Percentiles rank a stretch among this genome's conserved stretches.
Conservation (phyloP, 257 asterid species). For the Forsythia suspensa region DNA sequence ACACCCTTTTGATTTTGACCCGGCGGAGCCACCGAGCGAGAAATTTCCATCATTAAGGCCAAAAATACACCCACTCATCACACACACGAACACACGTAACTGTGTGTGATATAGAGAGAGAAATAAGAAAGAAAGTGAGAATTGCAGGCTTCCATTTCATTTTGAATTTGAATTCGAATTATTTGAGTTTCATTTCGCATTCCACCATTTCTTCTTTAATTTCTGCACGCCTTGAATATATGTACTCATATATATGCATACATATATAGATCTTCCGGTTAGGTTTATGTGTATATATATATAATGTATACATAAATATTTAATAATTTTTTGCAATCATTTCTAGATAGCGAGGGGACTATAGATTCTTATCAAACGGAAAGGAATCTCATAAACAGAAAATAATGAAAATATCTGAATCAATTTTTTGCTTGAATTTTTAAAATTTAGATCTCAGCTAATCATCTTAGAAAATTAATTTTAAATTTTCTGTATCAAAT, state of each 20-base stretch:
- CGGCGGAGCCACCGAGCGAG: constrained; percentile 4
- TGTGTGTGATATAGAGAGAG: neutral
- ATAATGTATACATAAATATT: neutral
- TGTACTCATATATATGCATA: neutral
- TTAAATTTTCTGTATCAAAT: neutral
- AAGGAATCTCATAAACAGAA: constrained; percentile 23
- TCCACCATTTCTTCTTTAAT: neutral
- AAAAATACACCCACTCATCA: neutral
- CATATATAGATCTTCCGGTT: constrained; percentile 11
- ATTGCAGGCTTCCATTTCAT: constrained; percentile 22
- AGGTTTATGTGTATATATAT: neutral
- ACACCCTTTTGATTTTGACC: neutral
- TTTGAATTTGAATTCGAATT: constrained; percentile 3
- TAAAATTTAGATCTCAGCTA: constrained; percentile 38
- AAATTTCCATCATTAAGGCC: neutral
- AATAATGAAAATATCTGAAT: constrained; percentile 24
- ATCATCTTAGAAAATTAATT: constrained; percentile 21
- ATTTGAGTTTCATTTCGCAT: constrained; percentile 50
- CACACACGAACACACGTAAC: neutral
- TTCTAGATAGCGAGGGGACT: neutral
- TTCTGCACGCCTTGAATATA: neutral
- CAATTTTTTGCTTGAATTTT: constrained; percentile 11
- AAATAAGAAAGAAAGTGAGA: neutral
- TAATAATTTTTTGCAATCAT: constrained; percentile 4
- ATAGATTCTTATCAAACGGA: constrained; percentile 23